Base-by-base conservation (phyloP, 352 stramenopile genomes). In the Achlya hypogyna region DNA sequence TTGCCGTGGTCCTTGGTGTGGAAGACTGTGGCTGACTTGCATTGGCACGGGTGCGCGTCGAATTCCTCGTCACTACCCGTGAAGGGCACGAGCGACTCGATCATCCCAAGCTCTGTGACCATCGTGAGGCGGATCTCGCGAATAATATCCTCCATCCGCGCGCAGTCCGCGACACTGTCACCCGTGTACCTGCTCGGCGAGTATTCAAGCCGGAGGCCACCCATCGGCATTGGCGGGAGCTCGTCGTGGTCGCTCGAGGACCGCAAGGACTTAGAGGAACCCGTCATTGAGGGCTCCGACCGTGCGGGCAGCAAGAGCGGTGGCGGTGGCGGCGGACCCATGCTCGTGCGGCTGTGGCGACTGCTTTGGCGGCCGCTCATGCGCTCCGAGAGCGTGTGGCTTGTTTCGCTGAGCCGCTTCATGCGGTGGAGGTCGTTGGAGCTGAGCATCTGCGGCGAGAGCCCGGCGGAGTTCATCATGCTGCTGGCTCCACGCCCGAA, bases 91-190 rank as follows among this genome's bases (percentile, higher is more conserved):
- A 35, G 12, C 10, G 52, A 45, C 56, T 70, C 63, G 12, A 70
- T 64, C 54, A 70, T 47, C 0, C 63, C 63, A 23, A 70, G 54
- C 27, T 70, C 63, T 31, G 63, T 65, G 40, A 67, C 43, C 60
- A 67, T 67, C 5, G 51, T 49, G 5, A n/a, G 22, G 18, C 59
- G 60, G 32, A 67, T 58, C 5, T 38, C 14, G 31, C 47, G 42
- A 34, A 67, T 49, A n/a, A 67, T 51, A 12, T 67, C 47, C 31
- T 67, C 38, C 60, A 67, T 67, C 5, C 43, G 23, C 0, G 60
- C 60, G n/a, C 29, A 60, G 31, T 67, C 60, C 29, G 43, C 43
- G 34, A 14, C 51, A 4, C 40, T 59, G 51, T 67, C 60, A 10
- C 60, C 60, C 28, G 60, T 51, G 42, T 67, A 67, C 51, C 40